Evolutionary conservation across 176 grass and related monocot genomes (phyloP).

Genomic region (Pontederia paniculata): DNA sequence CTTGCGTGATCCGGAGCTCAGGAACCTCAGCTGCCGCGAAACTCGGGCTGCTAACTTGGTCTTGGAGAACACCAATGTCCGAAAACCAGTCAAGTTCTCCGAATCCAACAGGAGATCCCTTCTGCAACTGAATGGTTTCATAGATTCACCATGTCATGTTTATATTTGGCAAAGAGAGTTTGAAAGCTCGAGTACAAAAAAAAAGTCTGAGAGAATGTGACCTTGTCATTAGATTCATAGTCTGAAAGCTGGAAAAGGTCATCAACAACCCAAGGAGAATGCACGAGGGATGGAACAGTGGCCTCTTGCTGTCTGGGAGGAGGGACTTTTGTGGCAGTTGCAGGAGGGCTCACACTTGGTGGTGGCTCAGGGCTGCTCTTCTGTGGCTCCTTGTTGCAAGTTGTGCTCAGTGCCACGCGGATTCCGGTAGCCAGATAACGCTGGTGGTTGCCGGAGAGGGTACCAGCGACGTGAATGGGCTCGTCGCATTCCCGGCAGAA

Average conservation of each 20-base stretch:
- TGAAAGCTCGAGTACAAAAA: neutral
- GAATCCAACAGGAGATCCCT: conserved; percentile 53
- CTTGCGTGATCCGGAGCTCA: conserved; percentile 39
- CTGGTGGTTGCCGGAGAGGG: conserved; percentile 77
- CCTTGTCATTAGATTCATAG: conserved; percentile 62
- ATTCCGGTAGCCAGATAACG: conserved; percentile 89
- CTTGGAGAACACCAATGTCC: conserved; percentile 60
- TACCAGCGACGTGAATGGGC: conserved; percentile 63
- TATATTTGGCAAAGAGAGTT: neutral
- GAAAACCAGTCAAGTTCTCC: conserved; percentile 77
- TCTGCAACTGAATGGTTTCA: conserved; percentile 29
- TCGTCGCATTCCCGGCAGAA: conserved; percentile 93
- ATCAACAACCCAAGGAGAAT: conserved; percentile 58
- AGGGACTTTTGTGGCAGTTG: conserved; percentile 17
- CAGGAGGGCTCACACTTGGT: conserved; percentile 21
- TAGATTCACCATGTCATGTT: too few species aligned
- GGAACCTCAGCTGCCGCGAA: conserved; percentile 38
- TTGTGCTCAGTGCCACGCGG: conserved; percentile 47
- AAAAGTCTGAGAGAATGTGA: neutral
- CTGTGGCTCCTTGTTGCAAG: conserved; percentile 16
- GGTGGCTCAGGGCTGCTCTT: conserved; percentile 25
- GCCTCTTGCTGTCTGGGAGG: conserved; percentile 23
- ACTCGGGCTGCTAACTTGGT: conserved; percentile 32
- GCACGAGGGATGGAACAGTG: conserved; percentile 32
- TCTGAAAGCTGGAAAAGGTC: conserved; percentile 80